Percentiles rank a stretch among this genome's conserved stretches.
Conservation (phyloP, 495 filamentous ascomycete species). For the Evernia prunastri region DNA sequence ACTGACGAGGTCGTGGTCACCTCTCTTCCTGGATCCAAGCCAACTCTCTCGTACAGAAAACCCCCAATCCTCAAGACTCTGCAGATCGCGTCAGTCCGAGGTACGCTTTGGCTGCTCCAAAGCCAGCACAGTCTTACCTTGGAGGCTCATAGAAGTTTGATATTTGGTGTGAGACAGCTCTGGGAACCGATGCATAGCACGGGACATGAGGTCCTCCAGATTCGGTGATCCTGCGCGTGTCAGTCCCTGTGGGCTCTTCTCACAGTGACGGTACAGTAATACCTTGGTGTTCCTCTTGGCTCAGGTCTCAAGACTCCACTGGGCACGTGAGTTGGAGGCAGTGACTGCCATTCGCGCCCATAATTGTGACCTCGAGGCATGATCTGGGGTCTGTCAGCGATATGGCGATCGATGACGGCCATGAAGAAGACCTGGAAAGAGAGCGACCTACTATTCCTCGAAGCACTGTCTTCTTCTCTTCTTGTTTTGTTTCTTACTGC, state of each 20-base stretch:
- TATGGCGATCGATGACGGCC: not conserved
- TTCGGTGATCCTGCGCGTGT: not conserved
- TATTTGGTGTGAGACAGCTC: not conserved
- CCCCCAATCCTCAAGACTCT: not conserved
- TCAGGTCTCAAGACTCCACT: not conserved
- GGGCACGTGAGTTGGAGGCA: no score
- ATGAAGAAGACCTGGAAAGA: not conserved
- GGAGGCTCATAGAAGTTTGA: not conserved
- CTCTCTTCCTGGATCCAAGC: not conserved
- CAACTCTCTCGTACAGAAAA: not conserved
- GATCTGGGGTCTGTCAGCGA: not conserved
- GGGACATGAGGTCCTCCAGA: not conserved
- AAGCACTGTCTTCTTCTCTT: not conserved
- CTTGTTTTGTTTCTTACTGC: not conserved
- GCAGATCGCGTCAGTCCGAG: not conserved
- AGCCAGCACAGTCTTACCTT: not conserved
- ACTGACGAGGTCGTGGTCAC: not conserved
- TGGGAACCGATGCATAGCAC: not conserved
- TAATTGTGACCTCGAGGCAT: not conserved
- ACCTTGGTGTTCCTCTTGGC: not conserved
- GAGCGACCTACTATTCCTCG: not conserved
- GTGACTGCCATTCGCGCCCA: not conserved
- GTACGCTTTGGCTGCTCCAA: no score
- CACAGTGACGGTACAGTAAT: not conserved
- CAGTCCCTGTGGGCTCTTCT: not conserved